Conservation (phyloP, 208 protist species). For the Wallacemonas rigidus region DNA sequence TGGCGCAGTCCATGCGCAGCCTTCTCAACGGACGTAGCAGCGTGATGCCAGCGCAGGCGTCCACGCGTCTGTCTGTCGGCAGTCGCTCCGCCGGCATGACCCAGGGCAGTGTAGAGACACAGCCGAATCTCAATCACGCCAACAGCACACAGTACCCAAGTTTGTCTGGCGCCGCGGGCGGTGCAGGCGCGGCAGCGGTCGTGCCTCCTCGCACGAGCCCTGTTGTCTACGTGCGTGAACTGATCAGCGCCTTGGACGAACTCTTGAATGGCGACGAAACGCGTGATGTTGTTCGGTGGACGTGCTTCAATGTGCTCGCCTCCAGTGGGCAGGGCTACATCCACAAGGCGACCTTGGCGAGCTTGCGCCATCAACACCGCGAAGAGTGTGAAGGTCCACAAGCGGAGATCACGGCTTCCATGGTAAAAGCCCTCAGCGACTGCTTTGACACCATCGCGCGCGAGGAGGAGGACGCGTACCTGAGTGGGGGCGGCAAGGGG, state of each 20-base stretch:
- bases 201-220: constrained; percentile 24
- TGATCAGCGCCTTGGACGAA: constrained; percentile 61
- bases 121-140: background rate
- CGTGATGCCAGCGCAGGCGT: background rate
- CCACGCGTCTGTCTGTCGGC: constrained; percentile 3
- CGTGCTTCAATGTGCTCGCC: constrained; percentile 63
- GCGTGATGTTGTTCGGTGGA: constrained; percentile 53
- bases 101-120: background rate
- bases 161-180: background rate
- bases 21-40: background rate
- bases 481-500: constrained; percentile 46
- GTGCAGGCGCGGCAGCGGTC: background rate
- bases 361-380: constrained; percentile 32
- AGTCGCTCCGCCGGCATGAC: background rate
- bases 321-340: constrained; percentile 69
- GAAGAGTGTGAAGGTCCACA: constrained; percentile 36
- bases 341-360: constrained; percentile 57
- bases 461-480: constrained; percentile 68
- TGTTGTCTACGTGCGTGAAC: constrained; percentile 38
- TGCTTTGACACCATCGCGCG: constrained; percentile 46
- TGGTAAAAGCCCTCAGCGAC: constrained; percentile 72
- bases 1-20: constrained; percentile 10
- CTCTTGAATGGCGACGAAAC: constrained; percentile 62
- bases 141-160: background rate
- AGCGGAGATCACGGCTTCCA: constrained; percentile 43